Base-by-base conservation (phyloP, 225 moss, liverwort and hornwort species). In the Ulota crispa region DNA sequence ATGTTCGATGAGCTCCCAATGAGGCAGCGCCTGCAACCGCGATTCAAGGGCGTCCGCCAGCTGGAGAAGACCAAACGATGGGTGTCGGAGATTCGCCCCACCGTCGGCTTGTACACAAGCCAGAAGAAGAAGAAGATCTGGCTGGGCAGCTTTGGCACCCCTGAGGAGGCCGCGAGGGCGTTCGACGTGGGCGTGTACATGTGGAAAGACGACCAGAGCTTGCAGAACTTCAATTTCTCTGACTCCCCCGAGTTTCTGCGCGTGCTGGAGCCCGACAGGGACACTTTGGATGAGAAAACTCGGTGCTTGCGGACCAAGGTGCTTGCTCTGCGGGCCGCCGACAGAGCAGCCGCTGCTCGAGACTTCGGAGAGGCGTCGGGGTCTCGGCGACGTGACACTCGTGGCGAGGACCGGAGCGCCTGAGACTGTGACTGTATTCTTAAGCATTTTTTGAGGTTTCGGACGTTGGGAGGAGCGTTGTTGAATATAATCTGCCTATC, bases 61-160 rank as follows among this genome's bases (percentile, higher is more conserved):
- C 82, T 90, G 1, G 88, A 86, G 9, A 90, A 88, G 79, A 90
- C 88, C 34, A 81, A 86, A 11, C 76, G 90, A 63, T 90, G 90
- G 90, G 88, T 90, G 60, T 88, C 90, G 45, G 90, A 90, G 86
- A 90, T 90, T 65, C 81, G 90, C 4, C 90, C 90, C 19, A 90
- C 90, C 6, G 84, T 88, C 9, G 88, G 90, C 28, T 56, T 90
- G 70, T 90, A 68, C 80, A 88, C 83, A 0, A 82, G 70, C 0
- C 86, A 88, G 76, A 82, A 41, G 86, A 90, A 88, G 86, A 88
- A 88, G 61, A 90, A 88, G 71, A 90, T 90, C 66, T 90, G 90
- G 90, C 82, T 90, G 31, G 90, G 90, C 4, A 88, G 88, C 74
- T 90, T 90, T 59, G 90, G 88, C 14, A 90, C 84, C 6, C 79